These are phyloP conservation scores for Apiotrichum mycotoxinovorans DNA, from an alignment of 1,284 basidiomycete species.

Conservation along the genomic window DNA sequence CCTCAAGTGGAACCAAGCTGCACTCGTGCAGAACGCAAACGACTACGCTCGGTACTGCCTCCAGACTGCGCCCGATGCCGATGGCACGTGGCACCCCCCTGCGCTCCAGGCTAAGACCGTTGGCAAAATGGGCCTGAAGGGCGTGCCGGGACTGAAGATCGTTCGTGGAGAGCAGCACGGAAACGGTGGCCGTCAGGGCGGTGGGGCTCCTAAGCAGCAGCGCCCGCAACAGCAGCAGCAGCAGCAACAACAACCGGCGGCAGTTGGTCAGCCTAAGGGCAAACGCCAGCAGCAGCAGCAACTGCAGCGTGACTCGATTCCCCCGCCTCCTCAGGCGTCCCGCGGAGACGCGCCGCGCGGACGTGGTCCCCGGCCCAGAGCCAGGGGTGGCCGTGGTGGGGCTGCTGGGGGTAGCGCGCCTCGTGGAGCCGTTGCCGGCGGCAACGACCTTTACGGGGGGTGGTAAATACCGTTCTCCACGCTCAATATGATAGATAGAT, in stretches of 20 bases:
- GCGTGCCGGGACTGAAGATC: conserved; percentile 48
- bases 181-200: conserved; percentile 11
- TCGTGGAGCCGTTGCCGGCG: background rate
- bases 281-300: conserved; percentile 15
- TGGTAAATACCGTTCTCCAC: background rate
- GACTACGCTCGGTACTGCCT: conserved; percentile 54
- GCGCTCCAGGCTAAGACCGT: conserved; percentile 56
- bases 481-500: background rate
- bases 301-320: background rate
- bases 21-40: conserved; percentile 54
- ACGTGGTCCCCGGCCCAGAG: conserved; percentile 15
- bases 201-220: conserved; percentile 2
- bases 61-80: conserved; percentile 49
- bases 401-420: background rate
- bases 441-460: background rate
- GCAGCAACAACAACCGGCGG: conserved; percentile 7
- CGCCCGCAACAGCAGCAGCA: conserved; percentile 1
- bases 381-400: conserved; percentile 1
- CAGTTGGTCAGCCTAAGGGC: background rate
- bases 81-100: conserved; percentile 44
- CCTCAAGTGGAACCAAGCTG: conserved; percentile 52
- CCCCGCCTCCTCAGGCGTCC: background rate
- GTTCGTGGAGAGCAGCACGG: conserved; percentile 19
- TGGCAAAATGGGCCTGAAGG: conserved; percentile 62
- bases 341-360: conserved; percentile 1